These are phyloP conservation scores for Periconia macrospinosa DNA, from an alignment of 2,329 filamentous ascomycete species.

Conservation along the genomic window DNA sequence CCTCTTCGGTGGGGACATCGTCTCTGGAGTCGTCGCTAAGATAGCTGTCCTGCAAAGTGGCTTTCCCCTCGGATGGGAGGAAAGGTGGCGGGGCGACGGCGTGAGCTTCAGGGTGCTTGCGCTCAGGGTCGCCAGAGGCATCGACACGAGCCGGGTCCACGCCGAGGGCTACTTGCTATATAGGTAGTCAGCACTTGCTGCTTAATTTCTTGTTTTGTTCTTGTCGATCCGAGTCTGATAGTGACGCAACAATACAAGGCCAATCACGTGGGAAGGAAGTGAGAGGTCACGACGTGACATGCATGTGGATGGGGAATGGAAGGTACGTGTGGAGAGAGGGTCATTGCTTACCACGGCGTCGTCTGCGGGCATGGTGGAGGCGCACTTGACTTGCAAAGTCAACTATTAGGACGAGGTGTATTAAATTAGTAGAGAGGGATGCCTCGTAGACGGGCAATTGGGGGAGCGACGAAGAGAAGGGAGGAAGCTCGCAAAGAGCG, in stretches of 20 bases:
- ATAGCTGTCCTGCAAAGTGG: slow-evolving; percentile 38
- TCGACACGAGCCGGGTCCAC: slow-evolving; percentile 38
- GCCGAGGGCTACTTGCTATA: slow-evolving; percentile 26
- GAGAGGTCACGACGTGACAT: too few relatives aligned
- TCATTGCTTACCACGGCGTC: slow-evolving; percentile 24
- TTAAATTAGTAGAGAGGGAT: not conserved
- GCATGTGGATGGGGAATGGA: too few relatives aligned
- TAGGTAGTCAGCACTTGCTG: not conserved
- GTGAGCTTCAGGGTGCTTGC: slow-evolving; percentile 31
- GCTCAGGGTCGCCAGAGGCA: slow-evolving; percentile 38
- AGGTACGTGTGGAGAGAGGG: not conserved
- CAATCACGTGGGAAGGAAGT: too few relatives aligned
- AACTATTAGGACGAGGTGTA: not conserved
- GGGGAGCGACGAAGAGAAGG: not conserved
- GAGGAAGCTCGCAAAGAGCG: not conserved
- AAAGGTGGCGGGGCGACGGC: slow-evolving; percentile 29
- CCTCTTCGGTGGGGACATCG: slow-evolving; percentile 37
- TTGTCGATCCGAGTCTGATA: too few relatives aligned
- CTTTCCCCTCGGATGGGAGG: slow-evolving; percentile 39
- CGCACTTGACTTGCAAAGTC: slow-evolving; percentile 1
- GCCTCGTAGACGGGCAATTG: not conserved
- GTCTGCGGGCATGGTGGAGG: slow-evolving; percentile 30
- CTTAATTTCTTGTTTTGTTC: not conserved
- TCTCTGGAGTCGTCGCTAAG: slow-evolving; percentile 18
- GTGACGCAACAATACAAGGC: too few relatives aligned